Base-by-base conservation (phyloP, 2,329 filamentous ascomycete genomes). In the Diaporthe ilicicola region DNA sequence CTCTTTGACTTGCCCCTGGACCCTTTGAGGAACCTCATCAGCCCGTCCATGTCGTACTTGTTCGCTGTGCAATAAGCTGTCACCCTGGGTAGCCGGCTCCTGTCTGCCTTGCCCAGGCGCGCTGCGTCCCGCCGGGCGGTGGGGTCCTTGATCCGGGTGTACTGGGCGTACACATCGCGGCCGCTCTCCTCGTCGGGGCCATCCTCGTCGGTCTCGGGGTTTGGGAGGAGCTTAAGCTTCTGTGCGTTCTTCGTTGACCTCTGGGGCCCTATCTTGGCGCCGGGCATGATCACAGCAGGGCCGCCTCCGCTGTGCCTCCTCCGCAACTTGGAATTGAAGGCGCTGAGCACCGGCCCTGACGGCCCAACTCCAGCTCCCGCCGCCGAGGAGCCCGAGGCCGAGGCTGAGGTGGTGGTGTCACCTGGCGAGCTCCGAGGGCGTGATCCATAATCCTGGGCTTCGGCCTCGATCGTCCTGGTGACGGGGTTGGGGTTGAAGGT, bases 11-110 rank as follows among this genome's bases (percentile, higher is more conserved):
- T 94, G 55, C 89, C 88, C 71, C 93, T 89, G 1, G 71, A 50
- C 37, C 94, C 93, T 80, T 99, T 99, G 73, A 99, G 84, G 78
- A 95, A 99, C 54, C 92, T 91, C 89, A 97, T 93, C 73, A 98
- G 84, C 4, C 92, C 92, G 44, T 98, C 95, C 83, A 98, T 90
- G 76, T 95, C 91, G 82, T 98, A 98, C 66, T 92, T 92, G 78
- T 94, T 94, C 13, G 96, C 94, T 0, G 96, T 98, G 79, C 95
- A 98, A 83, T 98, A 99, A 46, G 96, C 96, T 48, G 96, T 98
- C 17, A 99, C 96, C 73, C 96, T 88, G 6, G 96, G 96, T 69
- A 99, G 83, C 74, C 92, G 89, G 74, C 94, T 92, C 70, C 96
- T 89, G 80, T 99, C 96, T 48, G 95, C 95, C 81, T 98, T 99